Evolutionary conservation across 208 protist species (phyloP).

Genomic region (Leishmania major): DNA sequence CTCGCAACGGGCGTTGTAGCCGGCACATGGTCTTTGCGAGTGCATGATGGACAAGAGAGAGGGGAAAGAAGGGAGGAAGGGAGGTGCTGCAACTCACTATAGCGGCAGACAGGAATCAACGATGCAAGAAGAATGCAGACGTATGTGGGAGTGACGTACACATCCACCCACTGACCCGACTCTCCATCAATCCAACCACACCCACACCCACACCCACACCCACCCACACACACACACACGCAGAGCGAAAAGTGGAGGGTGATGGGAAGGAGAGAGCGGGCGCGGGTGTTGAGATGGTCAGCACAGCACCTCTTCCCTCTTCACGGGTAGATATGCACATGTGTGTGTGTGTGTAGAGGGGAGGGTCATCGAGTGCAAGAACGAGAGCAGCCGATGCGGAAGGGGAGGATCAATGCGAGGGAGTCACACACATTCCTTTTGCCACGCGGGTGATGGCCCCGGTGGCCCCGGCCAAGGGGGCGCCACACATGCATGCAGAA

Average conservation of each 20-base stretch:
- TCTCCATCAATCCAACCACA: background rate
- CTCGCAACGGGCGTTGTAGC: constrained; percentile 1
- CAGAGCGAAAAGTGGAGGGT: background rate
- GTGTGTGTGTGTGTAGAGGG: background rate
- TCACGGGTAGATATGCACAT: background rate
- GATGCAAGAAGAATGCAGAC: background rate
- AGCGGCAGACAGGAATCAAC: background rate
- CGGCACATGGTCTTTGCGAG: background rate
- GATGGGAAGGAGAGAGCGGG: background rate
- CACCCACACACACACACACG: background rate
- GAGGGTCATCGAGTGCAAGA: background rate
- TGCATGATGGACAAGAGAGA: constrained; percentile 3
- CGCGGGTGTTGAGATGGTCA: background rate
- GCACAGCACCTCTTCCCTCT: background rate
- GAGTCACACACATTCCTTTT: background rate
- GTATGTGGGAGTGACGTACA: background rate
- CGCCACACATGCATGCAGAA: background rate
- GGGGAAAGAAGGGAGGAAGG: background rate
- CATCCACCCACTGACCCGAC: no score
- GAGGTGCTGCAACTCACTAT: background rate
- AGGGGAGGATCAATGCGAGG: background rate
- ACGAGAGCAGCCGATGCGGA: background rate
- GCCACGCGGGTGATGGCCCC: background rate
- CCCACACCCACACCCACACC: no score
- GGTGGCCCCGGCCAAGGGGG: background rate